phyloP scores from a whole-genome alignment of 768 basidiomycete species.

The Glaciozyma martinii region DNA sequence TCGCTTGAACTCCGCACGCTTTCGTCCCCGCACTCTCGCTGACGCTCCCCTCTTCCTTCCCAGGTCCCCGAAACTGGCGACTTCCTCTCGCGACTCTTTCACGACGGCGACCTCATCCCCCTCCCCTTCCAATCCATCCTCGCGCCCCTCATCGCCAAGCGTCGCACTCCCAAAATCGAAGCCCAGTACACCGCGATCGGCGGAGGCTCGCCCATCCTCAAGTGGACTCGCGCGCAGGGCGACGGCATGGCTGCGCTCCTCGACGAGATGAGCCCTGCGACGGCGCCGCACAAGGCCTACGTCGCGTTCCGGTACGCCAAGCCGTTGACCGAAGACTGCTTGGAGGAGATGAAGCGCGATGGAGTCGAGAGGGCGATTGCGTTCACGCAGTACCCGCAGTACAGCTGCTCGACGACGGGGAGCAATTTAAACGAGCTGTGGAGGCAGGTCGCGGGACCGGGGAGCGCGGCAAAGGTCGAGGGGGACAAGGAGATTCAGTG shows the following conservation, averaged over 20 bases:
- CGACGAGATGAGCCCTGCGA: constrained; percentile 86
- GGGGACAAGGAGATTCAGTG: constrained; percentile 64
- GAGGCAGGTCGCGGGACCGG: constrained; percentile 38
- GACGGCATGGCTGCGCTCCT: constrained; percentile 78
- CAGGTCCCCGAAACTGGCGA: constrained; percentile 86
- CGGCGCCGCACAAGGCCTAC: constrained; percentile 92
- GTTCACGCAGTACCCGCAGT: constrained; percentile 98
- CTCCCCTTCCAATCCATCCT: constrained; percentile 80
- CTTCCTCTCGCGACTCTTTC: constrained; percentile 86
- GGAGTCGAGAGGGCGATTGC: constrained; percentile 87
- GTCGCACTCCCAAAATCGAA: constrained; percentile 86
- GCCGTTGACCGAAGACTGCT: constrained; percentile 74
- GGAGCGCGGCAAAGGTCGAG: constrained; percentile 46
- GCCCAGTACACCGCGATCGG: constrained; percentile 90
- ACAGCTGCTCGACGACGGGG: constrained; percentile 95
- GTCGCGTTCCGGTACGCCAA: constrained; percentile 87
- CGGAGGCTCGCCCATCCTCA: constrained; percentile 90
- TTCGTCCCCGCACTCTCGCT: too few relatives aligned
- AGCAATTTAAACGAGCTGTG: constrained; percentile 92
- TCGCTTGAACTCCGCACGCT: too few relatives aligned
- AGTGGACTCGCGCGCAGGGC: constrained; percentile 80
- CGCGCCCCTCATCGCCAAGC: constrained; percentile 78
- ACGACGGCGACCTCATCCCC: constrained; percentile 86
- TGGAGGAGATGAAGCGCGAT: constrained; percentile 74
- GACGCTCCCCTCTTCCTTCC: constrained; percentile 10